These are phyloP conservation scores for Polyplosphaeria fusca DNA, from an alignment of 495 filamentous ascomycete species.

Conservation along the genomic window DNA sequence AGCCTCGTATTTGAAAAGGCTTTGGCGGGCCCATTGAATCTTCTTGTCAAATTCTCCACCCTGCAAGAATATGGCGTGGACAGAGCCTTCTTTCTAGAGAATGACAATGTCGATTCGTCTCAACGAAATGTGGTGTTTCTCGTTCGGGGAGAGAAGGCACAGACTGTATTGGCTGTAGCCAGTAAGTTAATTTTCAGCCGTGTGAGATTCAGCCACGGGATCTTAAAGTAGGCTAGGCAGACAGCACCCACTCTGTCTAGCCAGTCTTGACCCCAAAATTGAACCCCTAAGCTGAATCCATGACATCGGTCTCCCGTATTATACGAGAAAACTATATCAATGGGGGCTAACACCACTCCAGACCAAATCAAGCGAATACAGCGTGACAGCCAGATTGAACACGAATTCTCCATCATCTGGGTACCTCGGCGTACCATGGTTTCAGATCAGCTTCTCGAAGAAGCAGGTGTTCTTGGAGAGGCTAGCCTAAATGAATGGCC, in stretches of 20 bases:
- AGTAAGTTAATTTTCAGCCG: constrained; percentile 54
- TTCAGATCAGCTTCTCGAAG: constrained; percentile 87
- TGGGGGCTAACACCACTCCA: no score
- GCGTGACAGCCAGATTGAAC: constrained; percentile 75
- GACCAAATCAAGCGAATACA: constrained; percentile 90
- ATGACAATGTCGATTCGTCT: constrained; percentile 85
- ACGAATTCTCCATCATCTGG: constrained; percentile 95
- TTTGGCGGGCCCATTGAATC: constrained; percentile 81
- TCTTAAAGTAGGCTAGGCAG: constrained; percentile 63
- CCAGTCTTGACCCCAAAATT: constrained; percentile 67
- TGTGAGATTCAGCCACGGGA: constrained; percentile 40
- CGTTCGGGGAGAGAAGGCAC: constrained; percentile 80
- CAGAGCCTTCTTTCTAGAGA: constrained; percentile 91
- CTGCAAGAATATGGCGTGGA: constrained; percentile 94
- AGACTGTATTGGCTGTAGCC: constrained; percentile 77
- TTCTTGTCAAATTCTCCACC: constrained; percentile 89
- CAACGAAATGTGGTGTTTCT: constrained; percentile 96
- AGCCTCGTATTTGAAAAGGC: constrained; percentile 90
- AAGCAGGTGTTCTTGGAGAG: constrained; percentile 89
- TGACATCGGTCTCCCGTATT: no score
- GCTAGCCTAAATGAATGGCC: constrained; percentile 82
- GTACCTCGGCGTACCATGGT: constrained; percentile 87
- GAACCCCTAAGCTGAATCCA: no score
- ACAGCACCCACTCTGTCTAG: constrained; percentile 56
- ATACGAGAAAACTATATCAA: no score